Evolutionary conservation across 2,329 filamentous ascomycete species (phyloP), one percentile per base, ranked within the genome.

Genomic region (Colletotrichum neosansevieriae): DNA sequence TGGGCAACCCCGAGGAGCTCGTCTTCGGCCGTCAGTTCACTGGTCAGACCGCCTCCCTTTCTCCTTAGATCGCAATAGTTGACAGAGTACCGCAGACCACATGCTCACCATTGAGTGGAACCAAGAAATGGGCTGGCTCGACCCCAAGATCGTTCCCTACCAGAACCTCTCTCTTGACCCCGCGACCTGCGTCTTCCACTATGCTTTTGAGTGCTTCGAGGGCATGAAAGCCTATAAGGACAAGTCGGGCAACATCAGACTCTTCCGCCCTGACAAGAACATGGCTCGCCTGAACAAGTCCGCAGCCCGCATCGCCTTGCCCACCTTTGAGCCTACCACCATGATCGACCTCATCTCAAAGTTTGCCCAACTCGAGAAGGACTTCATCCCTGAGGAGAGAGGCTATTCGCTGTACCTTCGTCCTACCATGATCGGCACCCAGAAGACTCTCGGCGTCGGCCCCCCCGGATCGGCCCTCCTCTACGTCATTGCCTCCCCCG

Each of bases 181-280:
- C 29, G 94, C 96, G 49, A 96, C 94, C 38, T 98, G 94, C 83
- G 96, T 98, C 71, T 95, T 99, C 83, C 96, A 99, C 87, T 99
- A 99, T 82, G 96, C 94, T 56, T 98, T 98, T 78, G 93, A 97
- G 81, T 96, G 92, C 80, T 99, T 99, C 81, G 96, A 99, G 85
- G 96, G 96, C 74, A 97, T 98, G 94, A 99, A 99, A 85, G 96
- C 96, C 69, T 99, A 99, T 87, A 97, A 95, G 81, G 94, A 97
- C 83, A 89, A 87, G 75, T 78, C 88, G 49, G 93, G 93, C 74
- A 83, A 90, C 68, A 88, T 97, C 73, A 91, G 95, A 63, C 85
- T 99, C 62, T 99, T 99, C 87, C 89, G 96, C 38, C 96, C 96
- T 2, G 92, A 97, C 79, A 96, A 89, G 87, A 99, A 99, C 85